These are phyloP conservation scores for Anthracocystis walkeri DNA, from an alignment of 1,284 basidiomycete genomes.

Conservation along the genomic window DNA sequence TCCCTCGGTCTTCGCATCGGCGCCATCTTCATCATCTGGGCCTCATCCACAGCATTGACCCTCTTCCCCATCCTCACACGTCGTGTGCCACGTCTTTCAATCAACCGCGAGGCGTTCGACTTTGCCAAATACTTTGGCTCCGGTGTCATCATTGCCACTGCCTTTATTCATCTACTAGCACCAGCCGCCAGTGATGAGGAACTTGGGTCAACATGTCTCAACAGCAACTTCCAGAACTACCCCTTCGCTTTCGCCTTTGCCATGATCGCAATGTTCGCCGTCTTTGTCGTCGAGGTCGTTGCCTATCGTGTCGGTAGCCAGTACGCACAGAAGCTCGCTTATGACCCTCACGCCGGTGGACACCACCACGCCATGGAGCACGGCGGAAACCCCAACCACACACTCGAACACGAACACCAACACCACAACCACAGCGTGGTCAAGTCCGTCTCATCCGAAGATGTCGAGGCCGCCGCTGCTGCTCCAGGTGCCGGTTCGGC, in stretches of 20 bases:
- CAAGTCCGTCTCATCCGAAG: slow-evolving; percentile 13
- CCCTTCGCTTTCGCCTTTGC: slow-evolving; percentile 64
- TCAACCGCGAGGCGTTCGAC: slow-evolving; percentile 66
- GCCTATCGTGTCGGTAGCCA: slow-evolving; percentile 63
- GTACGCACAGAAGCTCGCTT: slow-evolving; percentile 55
- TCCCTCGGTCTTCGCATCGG: slow-evolving; percentile 73
- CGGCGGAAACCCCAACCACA: slow-evolving; percentile 21
- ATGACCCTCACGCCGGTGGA: slow-evolving; percentile 65
- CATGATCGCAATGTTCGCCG: slow-evolving; percentile 64
- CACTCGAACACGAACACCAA: not conserved
- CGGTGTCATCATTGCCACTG: slow-evolving; percentile 78
- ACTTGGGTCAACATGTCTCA: slow-evolving; percentile 58
- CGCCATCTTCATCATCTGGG: slow-evolving; percentile 87
- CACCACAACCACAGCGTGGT: slow-evolving; percentile 5
- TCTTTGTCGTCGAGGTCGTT: slow-evolving; percentile 65
- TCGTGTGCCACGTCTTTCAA: slow-evolving; percentile 70
- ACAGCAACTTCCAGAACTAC: slow-evolving; percentile 54
- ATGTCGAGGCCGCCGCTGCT: slow-evolving; percentile 20
- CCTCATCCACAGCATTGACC: slow-evolving; percentile 74
- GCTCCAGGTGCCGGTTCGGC: slow-evolving; percentile 8
- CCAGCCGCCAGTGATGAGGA: slow-evolving; percentile 60
- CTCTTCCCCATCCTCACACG: slow-evolving; percentile 84
- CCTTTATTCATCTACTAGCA: slow-evolving; percentile 71
- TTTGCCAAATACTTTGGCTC: slow-evolving; percentile 97
- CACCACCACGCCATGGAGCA: slow-evolving; percentile 65